Conservation (phyloP, 257 asterid genomes). For the Petunia secreta region DNA sequence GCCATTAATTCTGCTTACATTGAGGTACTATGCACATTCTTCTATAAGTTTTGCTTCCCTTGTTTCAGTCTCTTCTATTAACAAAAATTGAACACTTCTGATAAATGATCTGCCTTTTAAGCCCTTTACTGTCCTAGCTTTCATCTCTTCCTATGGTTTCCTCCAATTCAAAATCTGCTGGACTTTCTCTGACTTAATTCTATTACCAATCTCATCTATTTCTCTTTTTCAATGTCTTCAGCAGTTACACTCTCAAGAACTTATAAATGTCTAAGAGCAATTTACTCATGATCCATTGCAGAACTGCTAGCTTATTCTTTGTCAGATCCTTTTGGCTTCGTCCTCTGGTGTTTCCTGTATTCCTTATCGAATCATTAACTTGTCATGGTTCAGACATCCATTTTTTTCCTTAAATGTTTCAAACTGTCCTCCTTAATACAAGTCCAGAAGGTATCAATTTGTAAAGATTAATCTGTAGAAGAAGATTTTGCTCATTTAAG, state of each 20-base stretch:
- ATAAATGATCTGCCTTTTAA: background rate
- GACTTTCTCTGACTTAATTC: background rate
- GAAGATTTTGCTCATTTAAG: background rate
- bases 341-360: too few species aligned
- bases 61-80: background rate
- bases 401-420: too few species aligned
- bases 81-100: background rate
- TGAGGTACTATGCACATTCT: constrained; percentile 46
- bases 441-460: background rate
- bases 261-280: background rate
- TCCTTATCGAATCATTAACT: too few species aligned
- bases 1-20: constrained; percentile 91
- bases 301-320: background rate
- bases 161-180: background rate
- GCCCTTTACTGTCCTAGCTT: background rate
- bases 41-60: constrained; percentile 12
- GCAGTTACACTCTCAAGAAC: background rate
- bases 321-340: background rate
- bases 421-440: background rate
- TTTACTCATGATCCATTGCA: too few species aligned
- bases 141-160: background rate
- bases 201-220: background rate
- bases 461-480: background rate
- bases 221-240: background rate
- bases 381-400: too few species aligned